phyloP scores from a whole-genome alignment of 352 stramenopile species.

The Peronospora farinosa region DNA sequence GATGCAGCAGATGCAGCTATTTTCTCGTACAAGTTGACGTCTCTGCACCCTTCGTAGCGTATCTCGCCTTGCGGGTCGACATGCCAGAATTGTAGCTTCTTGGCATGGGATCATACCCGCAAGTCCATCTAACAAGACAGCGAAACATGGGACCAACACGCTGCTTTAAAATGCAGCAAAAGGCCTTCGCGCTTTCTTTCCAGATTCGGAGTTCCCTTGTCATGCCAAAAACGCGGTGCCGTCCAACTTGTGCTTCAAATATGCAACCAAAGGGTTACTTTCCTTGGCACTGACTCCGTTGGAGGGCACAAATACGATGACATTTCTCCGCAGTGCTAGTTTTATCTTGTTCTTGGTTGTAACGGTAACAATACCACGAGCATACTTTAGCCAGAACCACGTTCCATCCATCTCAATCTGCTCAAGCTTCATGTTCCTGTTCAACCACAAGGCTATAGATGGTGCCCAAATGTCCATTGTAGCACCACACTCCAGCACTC shows the following conservation, averaged over 20 bases:
- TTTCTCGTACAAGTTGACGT: constrained; percentile 33
- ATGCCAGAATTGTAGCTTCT: constrained; percentile 47
- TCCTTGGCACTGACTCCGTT: not conserved
- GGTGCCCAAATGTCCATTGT: too few species aligned
- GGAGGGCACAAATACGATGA: constrained; percentile 31
- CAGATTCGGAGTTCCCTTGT: constrained; percentile 30
- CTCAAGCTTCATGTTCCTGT: too few species aligned
- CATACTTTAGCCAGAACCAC: too few species aligned
- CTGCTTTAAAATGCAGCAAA: constrained; percentile 22
- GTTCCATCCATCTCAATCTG: too few species aligned
- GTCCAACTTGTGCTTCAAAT: constrained; percentile 28
- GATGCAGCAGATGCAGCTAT: constrained; percentile 41
- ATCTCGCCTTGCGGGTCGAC: constrained; percentile 42
- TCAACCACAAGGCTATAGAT: too few species aligned
- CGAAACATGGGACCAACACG: constrained; percentile 39
- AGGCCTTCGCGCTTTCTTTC: constrained; percentile 35
- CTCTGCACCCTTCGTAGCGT: constrained; percentile 13
- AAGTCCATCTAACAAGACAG: constrained; percentile 55
- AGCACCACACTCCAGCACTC: too few species aligned
- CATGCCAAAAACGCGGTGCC: constrained; percentile 59
- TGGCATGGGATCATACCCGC: constrained; percentile 39
- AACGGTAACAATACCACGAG: not conserved
- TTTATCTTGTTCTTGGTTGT: constrained; percentile 40
- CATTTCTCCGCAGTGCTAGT: constrained; percentile 36
- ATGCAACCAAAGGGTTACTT: constrained; percentile 6